A percentile compares a stretch with the other conserved stretches of the same genome.
These are phyloP conservation scores for Amphichorda felina DNA, from an alignment of 2,329 filamentous ascomycete species.

Conservation along the genomic window DNA sequence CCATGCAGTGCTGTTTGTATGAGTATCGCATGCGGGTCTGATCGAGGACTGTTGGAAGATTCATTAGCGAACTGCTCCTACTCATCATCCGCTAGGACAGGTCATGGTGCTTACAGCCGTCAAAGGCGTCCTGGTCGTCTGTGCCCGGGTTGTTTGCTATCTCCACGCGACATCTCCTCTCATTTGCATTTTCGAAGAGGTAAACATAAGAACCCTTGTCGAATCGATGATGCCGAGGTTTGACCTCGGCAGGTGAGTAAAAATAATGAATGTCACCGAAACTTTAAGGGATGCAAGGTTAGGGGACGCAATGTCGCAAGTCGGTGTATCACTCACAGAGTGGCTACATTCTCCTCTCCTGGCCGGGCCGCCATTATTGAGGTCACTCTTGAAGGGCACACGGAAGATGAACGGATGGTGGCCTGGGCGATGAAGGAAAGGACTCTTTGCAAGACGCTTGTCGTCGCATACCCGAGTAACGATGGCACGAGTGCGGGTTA, in stretches of 20 bases:
- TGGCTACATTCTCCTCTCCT: constrained; percentile 38
- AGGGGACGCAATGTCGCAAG: background rate
- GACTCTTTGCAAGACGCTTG: too few relatives aligned
- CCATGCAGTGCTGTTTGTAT: constrained; percentile 61
- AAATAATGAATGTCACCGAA: constrained; percentile 74
- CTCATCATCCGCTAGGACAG: background rate
- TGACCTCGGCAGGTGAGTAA: constrained; percentile 54
- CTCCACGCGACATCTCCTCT: constrained; percentile 59
- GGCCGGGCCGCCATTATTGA: constrained; percentile 30
- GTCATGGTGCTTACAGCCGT: constrained; percentile 47
- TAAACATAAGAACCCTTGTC: constrained; percentile 73
- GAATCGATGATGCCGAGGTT: constrained; percentile 68
- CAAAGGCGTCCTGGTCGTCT: constrained; percentile 68
- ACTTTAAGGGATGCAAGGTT: constrained; percentile 27
- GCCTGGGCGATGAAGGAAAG: too few relatives aligned
- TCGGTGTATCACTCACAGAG: constrained; percentile 27
- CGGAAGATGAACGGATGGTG: too few relatives aligned
- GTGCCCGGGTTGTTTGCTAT: constrained; percentile 65
- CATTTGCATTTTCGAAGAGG: constrained; percentile 60
- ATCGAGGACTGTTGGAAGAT: constrained; percentile 45
- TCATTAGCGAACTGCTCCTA: constrained; percentile 3
- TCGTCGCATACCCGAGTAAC: too few relatives aligned
- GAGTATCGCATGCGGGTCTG: constrained; percentile 54
- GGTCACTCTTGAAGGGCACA: background rate
- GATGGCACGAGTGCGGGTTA: too few relatives aligned